Base-by-base conservation (phyloP, 73 alveolate species). In the Paramecium sonneborni region DNA sequence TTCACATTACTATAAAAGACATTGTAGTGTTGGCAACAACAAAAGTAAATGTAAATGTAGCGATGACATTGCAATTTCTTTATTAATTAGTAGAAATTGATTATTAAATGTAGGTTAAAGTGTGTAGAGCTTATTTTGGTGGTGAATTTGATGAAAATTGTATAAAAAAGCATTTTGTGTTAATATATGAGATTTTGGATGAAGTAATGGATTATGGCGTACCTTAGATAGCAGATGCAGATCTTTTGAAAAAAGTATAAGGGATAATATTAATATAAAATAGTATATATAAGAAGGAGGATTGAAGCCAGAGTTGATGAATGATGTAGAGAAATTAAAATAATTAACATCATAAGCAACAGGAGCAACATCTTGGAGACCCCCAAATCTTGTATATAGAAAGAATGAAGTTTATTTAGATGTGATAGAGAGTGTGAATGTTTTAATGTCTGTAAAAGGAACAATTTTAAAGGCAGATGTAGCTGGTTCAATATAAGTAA, bases 371-470 rank as follows among this genome's bases (percentile, higher is more conserved):
- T 93, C 98, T 18, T 97, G 99, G 99, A 94, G 99, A 88, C 96
- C 98, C 3, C 99, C 95, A 10, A 97, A 97, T 18, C 93, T 98
- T 20, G 94, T 88, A 85, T 97, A 98, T 93, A 95, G 95, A 20
- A 95, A 95, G 94, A 98, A 98, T 88, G 99, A 98, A 86, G 99
- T 98, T 41, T 98, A 96, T 89, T 95, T 98, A 30, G 99, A 98
- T 95, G 98, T 97, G 28, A 96, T 96, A 15, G 99, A 98, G 92
- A 97, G 94, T 88, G 98, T 98, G 14, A 97, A 98, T 93, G 99
- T 97, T 26, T 92, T 96, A 26, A 95, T 98, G 85, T 96, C 99
- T 10, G 95, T 93, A 88, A 97, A 97, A 92, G 99, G 99, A 18
- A 95, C 98, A 35, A 97, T 98, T 85, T 92, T 98, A 12, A 95